Percentiles rank a stretch among this genome's conserved stretches.
These are phyloP conservation scores for Agrocybe praecox DNA, from an alignment of 768 basidiomycete species.

Conservation along the genomic window DNA sequence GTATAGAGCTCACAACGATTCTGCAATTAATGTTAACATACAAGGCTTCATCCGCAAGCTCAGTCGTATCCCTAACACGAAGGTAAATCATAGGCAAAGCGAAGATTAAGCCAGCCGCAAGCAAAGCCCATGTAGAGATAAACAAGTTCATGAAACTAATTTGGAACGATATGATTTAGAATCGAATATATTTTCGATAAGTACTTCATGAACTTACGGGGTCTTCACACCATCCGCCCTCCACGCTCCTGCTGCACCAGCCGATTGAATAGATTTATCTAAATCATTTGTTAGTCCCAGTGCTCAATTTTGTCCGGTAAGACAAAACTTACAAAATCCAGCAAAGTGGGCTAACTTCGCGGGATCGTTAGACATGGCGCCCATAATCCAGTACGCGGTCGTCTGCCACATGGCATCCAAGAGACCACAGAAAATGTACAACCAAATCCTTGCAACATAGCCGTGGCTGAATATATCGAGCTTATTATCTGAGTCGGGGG, in stretches of 20 bases:
- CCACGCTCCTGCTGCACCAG: constrained; percentile 76
- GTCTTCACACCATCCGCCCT: constrained; percentile 61
- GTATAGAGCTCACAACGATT: not conserved
- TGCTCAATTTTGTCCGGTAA: not conserved
- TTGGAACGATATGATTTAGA: not conserved
- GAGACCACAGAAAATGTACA: constrained; percentile 75
- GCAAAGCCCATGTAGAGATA: constrained; percentile 73
- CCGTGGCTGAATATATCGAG: constrained; percentile 61
- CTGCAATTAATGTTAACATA: constrained; percentile 31
- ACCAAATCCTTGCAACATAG: constrained; percentile 57
- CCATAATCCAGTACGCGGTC: constrained; percentile 81
- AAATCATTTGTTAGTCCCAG: not conserved
- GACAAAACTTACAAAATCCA: constrained; percentile 69
- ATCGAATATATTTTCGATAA: not conserved
- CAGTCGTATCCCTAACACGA: constrained; percentile 64
- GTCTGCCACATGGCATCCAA: constrained; percentile 89
- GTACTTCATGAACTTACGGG: constrained; percentile 50
- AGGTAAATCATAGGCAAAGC: constrained; percentile 77
- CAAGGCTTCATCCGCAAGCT: constrained; percentile 53
- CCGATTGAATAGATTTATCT: constrained; percentile 69
- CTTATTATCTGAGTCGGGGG: constrained; percentile 33
- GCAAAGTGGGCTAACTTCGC: constrained; percentile 78
- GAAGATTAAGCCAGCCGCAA: constrained; percentile 62
- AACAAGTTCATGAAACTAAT: constrained; percentile 70
- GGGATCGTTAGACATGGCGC: constrained; percentile 84